These are phyloP conservation scores for Suhomyces yuchorum DNA, from an alignment of 1,139 yeast genomes.

Conservation along the genomic window DNA sequence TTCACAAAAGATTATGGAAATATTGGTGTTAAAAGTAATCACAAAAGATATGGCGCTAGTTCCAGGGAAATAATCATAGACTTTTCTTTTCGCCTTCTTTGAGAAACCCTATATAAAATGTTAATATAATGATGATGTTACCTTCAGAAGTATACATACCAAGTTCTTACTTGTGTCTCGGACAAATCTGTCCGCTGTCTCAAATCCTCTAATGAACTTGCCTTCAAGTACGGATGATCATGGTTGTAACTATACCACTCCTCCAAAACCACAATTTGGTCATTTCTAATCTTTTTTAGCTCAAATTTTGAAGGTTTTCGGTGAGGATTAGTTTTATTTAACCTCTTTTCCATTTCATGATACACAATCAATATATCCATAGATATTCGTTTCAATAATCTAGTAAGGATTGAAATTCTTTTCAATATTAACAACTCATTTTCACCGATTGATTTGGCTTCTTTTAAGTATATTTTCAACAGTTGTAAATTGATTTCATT, in stretches of 20 bases:
- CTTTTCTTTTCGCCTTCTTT: constrained; percentile 17
- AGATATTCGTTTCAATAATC: not conserved
- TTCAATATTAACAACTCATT: not conserved
- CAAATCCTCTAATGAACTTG: constrained; percentile 1
- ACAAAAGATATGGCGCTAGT: constrained; percentile 7
- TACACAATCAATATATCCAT: no score
- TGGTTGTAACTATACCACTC: constrained; percentile 10
- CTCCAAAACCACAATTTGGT: constrained; percentile 7
- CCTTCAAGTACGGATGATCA: constrained; percentile 8
- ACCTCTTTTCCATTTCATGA: no score
- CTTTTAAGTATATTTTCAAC: not conserved
- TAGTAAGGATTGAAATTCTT: not conserved
- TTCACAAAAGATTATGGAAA: constrained; percentile 21
- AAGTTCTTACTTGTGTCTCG: constrained; percentile 15
- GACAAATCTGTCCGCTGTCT: constrained; percentile 8
- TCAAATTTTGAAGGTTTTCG: no score
- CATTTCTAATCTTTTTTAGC: not conserved
- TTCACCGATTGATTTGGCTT: not conserved
- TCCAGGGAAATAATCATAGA: constrained; percentile 12
- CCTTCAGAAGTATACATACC: constrained; percentile 14
- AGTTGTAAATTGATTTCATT: not conserved
- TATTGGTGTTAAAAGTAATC: constrained; percentile 19
- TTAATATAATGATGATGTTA: constrained; percentile 2
- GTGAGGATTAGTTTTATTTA: no score
- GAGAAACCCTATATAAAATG: constrained; percentile 17